Conservation (phyloP, 352 stramenopile species). For the Pythium rhizo-oryzae region DNA sequence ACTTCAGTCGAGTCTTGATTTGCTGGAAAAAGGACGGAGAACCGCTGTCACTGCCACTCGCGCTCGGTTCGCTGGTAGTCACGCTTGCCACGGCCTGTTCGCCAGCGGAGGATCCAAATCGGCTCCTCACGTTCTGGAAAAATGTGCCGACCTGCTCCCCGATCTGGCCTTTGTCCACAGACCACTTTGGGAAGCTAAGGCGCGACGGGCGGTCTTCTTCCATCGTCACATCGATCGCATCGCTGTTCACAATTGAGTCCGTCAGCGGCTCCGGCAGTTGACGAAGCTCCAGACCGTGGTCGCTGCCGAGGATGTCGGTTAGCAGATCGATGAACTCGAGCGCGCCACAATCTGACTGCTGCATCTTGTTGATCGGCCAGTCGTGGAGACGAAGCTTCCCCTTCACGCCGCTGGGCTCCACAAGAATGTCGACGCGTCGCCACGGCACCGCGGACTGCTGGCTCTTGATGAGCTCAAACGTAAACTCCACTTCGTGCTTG, state of each 20-base stretch:
- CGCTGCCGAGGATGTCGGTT: slow-evolving; percentile 59
- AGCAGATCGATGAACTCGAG: slow-evolving; percentile 80
- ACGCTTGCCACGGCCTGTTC: neutral
- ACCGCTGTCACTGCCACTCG: neutral
- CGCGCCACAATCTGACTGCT: slow-evolving; percentile 57
- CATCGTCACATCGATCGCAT: slow-evolving; percentile 15
- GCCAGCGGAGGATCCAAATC: slow-evolving; percentile 1
- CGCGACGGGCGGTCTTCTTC: slow-evolving; percentile 25
- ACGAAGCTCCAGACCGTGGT: slow-evolving; percentile 51
- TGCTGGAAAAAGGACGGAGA: slow-evolving; percentile 18
- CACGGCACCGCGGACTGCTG: slow-evolving; percentile 56
- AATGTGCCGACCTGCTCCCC: slow-evolving; percentile 28
- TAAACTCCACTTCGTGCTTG: slow-evolving; percentile 81
- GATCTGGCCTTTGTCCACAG: slow-evolving; percentile 29
- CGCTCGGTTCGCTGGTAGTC: neutral
- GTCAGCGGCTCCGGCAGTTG: slow-evolving; percentile 10
- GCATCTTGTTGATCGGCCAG: slow-evolving; percentile 82
- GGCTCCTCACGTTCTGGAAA: slow-evolving; percentile 31
- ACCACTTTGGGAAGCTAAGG: slow-evolving; percentile 27
- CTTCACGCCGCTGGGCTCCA: slow-evolving; percentile 64
- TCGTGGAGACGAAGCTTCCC: slow-evolving; percentile 77
- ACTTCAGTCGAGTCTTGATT: slow-evolving; percentile 10
- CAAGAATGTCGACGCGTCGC: slow-evolving; percentile 67
- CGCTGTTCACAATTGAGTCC: neutral
- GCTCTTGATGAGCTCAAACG: slow-evolving; percentile 57